Evolutionary conservation across 352 stramenopile species (phyloP), one percentile per base, ranked within the genome.

Genomic region (Phytophthora meadii): DNA sequence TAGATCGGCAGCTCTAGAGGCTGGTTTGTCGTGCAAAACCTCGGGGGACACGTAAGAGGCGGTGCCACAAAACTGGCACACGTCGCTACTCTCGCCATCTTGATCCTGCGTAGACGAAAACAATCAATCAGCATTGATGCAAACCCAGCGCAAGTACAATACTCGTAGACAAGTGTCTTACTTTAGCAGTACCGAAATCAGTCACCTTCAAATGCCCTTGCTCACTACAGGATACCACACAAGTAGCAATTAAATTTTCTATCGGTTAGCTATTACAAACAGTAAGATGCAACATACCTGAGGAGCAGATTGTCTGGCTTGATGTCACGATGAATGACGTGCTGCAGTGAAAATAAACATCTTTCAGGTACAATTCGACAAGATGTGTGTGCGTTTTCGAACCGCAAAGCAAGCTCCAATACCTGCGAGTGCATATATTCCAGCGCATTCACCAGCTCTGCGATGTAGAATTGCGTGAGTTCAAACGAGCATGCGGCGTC

Each of bases 251-350:
- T 42, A 54, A 22, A n/a, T 30, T 1, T 54, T 10, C 5, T 10
- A 27, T 15, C 17, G 50, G 15, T 12, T 27, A 39, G 28, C 15
- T 36, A 41, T 47, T 41, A 7, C 9, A 28, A 32, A 17, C 4
- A 6, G 3, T 9, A 8, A 51, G 22, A 47, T 34, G 22, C 22
- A 61, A 32, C 39, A 22, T 69, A 91, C 79, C 76, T 92, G 8
- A 97, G 69, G 4, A 97, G 76, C 28, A 97, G 71, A 56, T 97
- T 97, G 55, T 97, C 91, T 10, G 91, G 91, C 61, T 97, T 97
- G 56, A 99, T 97, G 78, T 99, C 97, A 39, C 97, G 74, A 66
- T 99, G 97, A 45, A 99, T 95, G 34, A 99, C 81, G 68, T 93
- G 85, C 75, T 98, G 73, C 15, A 74, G 24, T 54, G 30, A 36